Percentiles rank a stretch among this genome's conserved stretches.
Conservation (phyloP, 805 yeast species). For the Saccharomycopsis microspora region DNA sequence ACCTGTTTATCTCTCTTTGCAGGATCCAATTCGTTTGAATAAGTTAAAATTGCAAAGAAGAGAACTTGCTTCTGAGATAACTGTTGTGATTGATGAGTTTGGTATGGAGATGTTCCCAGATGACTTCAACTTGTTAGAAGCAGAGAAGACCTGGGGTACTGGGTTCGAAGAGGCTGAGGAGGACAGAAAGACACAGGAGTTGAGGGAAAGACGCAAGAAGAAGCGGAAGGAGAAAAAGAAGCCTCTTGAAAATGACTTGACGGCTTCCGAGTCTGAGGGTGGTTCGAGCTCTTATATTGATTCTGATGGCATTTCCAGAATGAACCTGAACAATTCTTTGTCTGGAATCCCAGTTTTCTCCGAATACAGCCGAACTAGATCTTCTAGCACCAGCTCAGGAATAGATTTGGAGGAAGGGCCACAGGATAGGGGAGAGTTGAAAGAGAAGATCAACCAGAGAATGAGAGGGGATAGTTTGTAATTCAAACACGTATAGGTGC, state of each 20-base stretch:
- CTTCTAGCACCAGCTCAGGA: neutral
- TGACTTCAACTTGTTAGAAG: conserved; percentile 34
- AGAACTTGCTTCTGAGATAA: conserved; percentile 57
- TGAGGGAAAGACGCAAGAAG: conserved; percentile 15
- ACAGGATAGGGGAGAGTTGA: conserved; percentile 3
- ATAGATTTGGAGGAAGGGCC: conserved; percentile 1
- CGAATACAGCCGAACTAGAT: conserved; percentile 9
- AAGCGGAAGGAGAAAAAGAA: conserved; percentile 4
- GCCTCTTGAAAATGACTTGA: neutral
- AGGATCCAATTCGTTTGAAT: conserved; percentile 31
- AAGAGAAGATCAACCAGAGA: conserved; percentile 5
- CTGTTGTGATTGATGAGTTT: conserved; percentile 65
- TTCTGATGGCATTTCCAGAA: conserved; percentile 51
- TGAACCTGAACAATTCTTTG: conserved; percentile 49
- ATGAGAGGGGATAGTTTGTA: conserved; percentile 1
- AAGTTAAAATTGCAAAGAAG: conserved; percentile 49
- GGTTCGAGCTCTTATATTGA: conserved; percentile 24
- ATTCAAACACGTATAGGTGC: neutral
- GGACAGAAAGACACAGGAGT: conserved; percentile 14
- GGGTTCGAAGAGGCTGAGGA: conserved; percentile 16
- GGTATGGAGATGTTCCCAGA: conserved; percentile 89
- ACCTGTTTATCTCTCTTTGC: conserved; percentile 44
- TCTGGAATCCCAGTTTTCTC: conserved; percentile 53
- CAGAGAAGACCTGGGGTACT: conserved; percentile 2
- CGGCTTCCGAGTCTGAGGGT: conserved; percentile 1